Evolutionary conservation across 176 grass and related monocot species (phyloP), one percentile per base, ranked within the genome.

Genomic region (Triticum dicoccoides): DNA sequence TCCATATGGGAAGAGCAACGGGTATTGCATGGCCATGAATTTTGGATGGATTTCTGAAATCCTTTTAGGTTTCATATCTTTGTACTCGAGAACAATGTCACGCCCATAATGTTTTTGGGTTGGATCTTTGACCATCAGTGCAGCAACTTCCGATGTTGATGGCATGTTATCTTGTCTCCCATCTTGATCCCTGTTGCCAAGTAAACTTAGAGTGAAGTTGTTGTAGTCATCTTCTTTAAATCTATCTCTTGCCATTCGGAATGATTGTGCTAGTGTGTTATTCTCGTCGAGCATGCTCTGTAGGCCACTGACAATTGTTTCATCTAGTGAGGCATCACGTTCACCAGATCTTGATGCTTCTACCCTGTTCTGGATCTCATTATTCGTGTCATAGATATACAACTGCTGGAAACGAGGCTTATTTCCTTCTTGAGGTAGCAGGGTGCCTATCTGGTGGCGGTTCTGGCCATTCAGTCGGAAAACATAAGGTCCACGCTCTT

Each of bases 211-310:
- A 74, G 71, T 74, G 23, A 74, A 74, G n/a, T 80, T 52, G 17
- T 61, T n/a, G 32, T 64, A 81, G 21, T 75, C 69, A 12, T 12
- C 67, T 51, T 72, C 67, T 52, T 66, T 64, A 35, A 87, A 87
- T 79, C 89, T 70, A 73, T 88, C 80, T 17, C 72, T 78, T 49
- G 85, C 74, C 85, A 88, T 88, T 45, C 71, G 37, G 32, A 88
- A 91, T 83, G 86, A 33, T 42, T 91, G 25, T 11, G 61, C 85
- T 4, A 88, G 47, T 25, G 21, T 62, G 38, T 88, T 91, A n/a
- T 88, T 41, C 37, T n/a, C 9, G 1, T 91, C 52, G 7, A 87
- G 61, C 89, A 87, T 91, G 2, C 61, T 30, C 35, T 13, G 4
- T 14, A 91, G 56, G 13, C 70, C 76, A 10, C 1, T 5, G 15